These are phyloP conservation scores for Ophiocordyceps australis DNA, from an alignment of 2,329 filamentous ascomycete genomes.

Conservation along the genomic window DNA sequence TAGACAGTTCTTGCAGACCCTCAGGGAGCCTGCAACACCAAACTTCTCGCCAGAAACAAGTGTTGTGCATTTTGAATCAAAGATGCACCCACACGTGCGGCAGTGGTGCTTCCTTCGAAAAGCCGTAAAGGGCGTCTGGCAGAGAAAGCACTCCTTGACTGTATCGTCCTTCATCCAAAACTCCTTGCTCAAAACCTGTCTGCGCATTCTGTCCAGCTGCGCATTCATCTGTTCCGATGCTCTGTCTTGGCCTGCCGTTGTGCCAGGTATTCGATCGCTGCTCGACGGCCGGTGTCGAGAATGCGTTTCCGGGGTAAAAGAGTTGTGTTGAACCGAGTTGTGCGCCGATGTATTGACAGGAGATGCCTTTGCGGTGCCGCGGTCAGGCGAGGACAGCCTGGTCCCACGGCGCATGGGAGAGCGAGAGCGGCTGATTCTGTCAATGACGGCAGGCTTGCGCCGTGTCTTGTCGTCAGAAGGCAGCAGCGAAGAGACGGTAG, in stretches of 20 bases:
- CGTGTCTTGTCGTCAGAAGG: conserved; percentile 19
- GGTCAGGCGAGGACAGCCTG: conserved; percentile 39
- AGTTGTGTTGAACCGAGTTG: conserved; percentile 36
- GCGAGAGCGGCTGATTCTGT: conserved; percentile 31
- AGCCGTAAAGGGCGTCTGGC: conserved; percentile 76
- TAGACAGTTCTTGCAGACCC: conserved; percentile 87
- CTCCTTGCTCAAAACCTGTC: conserved; percentile 80
- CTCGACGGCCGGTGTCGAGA: conserved; percentile 26
- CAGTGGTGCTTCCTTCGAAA: conserved; percentile 96
- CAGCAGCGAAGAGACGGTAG: conserved; percentile 15
- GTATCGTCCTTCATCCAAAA: conserved; percentile 99
- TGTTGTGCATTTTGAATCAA: conserved; percentile 88
- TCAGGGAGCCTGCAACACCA: conserved; percentile 64
- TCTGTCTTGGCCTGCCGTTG: conserved; percentile 31
- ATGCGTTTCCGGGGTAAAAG: conserved; percentile 28
- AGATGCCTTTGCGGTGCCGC: conserved; percentile 35
- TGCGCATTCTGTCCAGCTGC: conserved; percentile 54
- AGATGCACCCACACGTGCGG: conserved; percentile 91
- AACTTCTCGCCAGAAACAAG: conserved; percentile 80
- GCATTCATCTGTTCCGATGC: conserved; percentile 40
- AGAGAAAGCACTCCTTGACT: conserved; percentile 91
- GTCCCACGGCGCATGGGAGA: conserved; percentile 25
- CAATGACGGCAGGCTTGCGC: conserved; percentile 31
- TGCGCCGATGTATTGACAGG: conserved; percentile 40
- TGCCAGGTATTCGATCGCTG: conserved; percentile 34